Base-by-base conservation (phyloP, 2,329 filamentous ascomycete genomes). In the Aspergillus latus region DNA sequence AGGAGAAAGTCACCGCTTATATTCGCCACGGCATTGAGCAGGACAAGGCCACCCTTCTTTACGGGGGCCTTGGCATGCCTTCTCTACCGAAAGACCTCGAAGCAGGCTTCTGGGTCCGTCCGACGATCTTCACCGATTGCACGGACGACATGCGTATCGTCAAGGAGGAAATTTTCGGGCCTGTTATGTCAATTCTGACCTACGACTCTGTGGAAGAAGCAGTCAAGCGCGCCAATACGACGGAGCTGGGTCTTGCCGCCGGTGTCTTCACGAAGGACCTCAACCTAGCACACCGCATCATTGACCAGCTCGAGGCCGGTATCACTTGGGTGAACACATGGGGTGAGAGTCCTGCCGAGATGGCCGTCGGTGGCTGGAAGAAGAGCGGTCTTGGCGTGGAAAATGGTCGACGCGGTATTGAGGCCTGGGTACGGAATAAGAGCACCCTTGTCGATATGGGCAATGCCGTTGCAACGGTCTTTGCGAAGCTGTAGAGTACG, bases 321-420 rank as follows among this genome's bases (percentile, higher is more conserved):
- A 96, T 96, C 67, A 95, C 90, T 1, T 96, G 91, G 91, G 82
- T 96, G 51, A 96, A 96, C 72, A 92, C 89, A 0, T 96, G 92
- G 92, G 91, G 92, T n/a, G 91, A 96, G 77, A 88, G 84, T 48
- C 91, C 91, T 0, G 90, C 92, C 0, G 91, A 96, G 78, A 96
- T 96, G 92, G 88, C 88, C 2, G 91, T 96, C 0, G 91, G 91
- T 8, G 91, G 91, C 0, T 96, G 91, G 92, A 96, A 96, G 79
- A 82, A 89, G 81, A 95, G 90, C 69, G 92, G 92, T 34, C 76
- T 96, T 8, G 91, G 91, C 0, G 86, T 95, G 1, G 91, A 96
- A 80, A 96, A 96, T 72, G 92, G 91, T 3, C 80, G 85, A 57
- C 84, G 83, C 66, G 91, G 91, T 0, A 80, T 96, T 52, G 87